Percentiles rank a stretch among this genome's conserved stretches.
Conservation (phyloP, 2,329 filamentous ascomycete genomes). For the Esteya vermicola region DNA sequence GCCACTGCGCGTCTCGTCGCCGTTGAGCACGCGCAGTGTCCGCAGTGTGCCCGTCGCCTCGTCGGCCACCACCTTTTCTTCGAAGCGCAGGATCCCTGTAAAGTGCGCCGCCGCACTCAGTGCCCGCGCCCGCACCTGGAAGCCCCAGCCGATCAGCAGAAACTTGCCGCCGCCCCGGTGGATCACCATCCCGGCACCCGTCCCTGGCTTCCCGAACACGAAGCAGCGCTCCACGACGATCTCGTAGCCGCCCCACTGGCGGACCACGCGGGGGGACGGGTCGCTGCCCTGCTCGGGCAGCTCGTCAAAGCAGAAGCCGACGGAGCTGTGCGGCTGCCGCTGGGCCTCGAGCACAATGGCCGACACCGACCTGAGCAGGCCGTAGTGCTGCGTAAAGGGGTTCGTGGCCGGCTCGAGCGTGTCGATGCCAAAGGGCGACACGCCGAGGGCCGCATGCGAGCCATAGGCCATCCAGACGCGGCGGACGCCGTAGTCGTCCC, state of each 20-base stretch:
- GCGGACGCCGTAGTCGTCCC: conserved; percentile 29
- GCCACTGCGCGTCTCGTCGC: conserved; percentile 28
- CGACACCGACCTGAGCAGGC: conserved; percentile 8
- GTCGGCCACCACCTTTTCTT: not conserved
- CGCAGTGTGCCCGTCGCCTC: not conserved
- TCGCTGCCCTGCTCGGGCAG: not conserved
- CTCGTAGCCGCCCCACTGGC: not conserved
- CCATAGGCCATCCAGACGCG: conserved; percentile 22
- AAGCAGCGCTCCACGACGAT: not conserved
- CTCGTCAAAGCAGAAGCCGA: not conserved
- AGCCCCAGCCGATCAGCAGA: not conserved
- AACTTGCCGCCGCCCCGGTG: not conserved
- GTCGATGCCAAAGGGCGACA: conserved; percentile 20
- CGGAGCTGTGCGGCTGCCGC: not conserved
- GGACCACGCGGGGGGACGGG: no score
- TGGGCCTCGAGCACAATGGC: not conserved
- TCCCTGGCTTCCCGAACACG: not conserved
- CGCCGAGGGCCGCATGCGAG: conserved; percentile 15
- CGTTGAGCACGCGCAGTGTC: conserved; percentile 16
- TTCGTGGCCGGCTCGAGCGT: conserved; percentile 10
- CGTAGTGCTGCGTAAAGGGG: conserved; percentile 17
- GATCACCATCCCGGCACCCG: not conserved
- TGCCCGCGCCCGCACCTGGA: not conserved
- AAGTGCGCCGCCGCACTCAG: not conserved
- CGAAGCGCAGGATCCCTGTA: not conserved